Conservation (phyloP, 192 early-diverging fungal species). For the Mortierella antarctica region DNA sequence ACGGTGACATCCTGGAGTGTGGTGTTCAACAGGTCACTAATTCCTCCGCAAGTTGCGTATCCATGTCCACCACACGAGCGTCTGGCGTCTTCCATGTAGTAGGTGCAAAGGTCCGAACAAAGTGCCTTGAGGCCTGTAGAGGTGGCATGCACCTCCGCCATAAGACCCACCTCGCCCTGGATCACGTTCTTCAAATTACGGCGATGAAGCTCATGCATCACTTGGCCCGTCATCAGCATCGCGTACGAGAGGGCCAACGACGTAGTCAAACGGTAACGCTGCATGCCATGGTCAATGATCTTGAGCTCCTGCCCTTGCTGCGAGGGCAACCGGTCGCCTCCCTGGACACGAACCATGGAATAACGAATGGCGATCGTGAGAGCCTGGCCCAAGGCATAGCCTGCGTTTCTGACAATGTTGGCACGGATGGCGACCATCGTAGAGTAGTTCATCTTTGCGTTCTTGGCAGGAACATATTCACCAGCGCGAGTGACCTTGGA, state of each 20-base stretch:
- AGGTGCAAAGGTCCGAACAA: conserved; percentile 63
- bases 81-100: conserved; percentile 36
- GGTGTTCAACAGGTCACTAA: conserved; percentile 43
- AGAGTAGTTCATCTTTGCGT: conserved; percentile 82
- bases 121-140: conserved; percentile 88
- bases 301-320: conserved; percentile 75
- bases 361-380: conserved; percentile 91
- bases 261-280: conserved; percentile 84
- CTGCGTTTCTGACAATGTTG: conserved; percentile 75
- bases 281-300: conserved; percentile 87
- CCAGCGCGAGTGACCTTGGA: conserved; percentile 79
- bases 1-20: conserved; percentile 39
- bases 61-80: conserved; percentile 52
- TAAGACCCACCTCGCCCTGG: conserved; percentile 54
- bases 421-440: conserved; percentile 81
- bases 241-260: conserved; percentile 85
- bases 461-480: conserved; percentile 74
- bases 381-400: conserved; percentile 57
- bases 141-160: conserved; percentile 82
- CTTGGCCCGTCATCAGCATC: conserved; percentile 82
- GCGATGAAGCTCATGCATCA: conserved; percentile 74
- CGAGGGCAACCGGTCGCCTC: conserved; percentile 49
- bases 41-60: conserved; percentile 26
- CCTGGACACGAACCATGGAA: conserved; percentile 83
- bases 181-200: conserved; percentile 71